Base-by-base conservation (phyloP, 768 basidiomycete species). In the Termitomyces heimii region DNA sequence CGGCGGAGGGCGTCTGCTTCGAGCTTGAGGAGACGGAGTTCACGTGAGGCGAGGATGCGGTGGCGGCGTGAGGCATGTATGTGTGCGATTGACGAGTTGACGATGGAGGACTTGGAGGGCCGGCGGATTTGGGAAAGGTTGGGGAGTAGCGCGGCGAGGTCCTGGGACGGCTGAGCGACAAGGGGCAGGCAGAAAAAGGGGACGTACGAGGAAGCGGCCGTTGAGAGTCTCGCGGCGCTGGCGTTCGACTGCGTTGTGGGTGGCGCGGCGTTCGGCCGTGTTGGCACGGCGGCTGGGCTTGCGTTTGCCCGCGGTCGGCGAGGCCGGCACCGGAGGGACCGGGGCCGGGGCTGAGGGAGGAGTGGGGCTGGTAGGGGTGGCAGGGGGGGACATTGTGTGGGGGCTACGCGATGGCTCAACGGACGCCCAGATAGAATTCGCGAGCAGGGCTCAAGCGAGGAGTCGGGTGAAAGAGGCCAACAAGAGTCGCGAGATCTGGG, bases 191-290 rank as follows among this genome's bases (percentile, higher is more conserved):
- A 5, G n/a, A 12, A 26, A 45, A 22, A 46, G 24, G 66, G 56
- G 62, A 71, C 87, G 66, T 69, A 87, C 90, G 65, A 97, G 76
- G 77, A 98, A 98, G 57, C 94, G 82, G 53, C 89, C 84, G 69
- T 98, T 99, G 52, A 98, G 76, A 45, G 90, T 94, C 76, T 98
- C 96, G 50, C 96, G 78, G 48, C 96, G 82, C 67, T 90, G 89
- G 51, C 97, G 82, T 76, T 98, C 97, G 57, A 98, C 93, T 32
- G 97, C 96, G 70, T 98, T 99, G 75, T 99, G 96, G 22, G 92
- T 94, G 4, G 94, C 93, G 35, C 96, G 79, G 72, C 95, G 91
- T 71, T 98, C 96, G 52, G 94, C 95, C 53, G 95, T 98, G 74
- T 98, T 98, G 53, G 94, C 94, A 32, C 94, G 84, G 61, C 93